Evolutionary conservation across 164 flowering plant species (phyloP), one percentile per base, ranked within the genome.

Genomic region (Kingdonia uniflora): DNA sequence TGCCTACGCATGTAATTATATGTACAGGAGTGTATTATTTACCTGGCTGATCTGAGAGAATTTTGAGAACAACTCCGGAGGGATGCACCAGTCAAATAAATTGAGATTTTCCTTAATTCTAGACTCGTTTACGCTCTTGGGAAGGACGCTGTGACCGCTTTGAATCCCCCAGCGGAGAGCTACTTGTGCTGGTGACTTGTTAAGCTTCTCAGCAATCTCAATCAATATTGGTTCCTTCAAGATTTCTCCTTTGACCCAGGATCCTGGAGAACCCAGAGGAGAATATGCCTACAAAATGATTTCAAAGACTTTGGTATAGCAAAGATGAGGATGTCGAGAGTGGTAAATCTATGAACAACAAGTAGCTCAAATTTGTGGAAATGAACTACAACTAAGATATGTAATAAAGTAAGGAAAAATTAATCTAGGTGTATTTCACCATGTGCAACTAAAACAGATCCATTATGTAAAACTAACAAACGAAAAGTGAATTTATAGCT

Each of bases 121-220:
- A 1, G 70, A 56, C 42, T 79, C 78, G 24, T 69, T 76, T 13
- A 67, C 73, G 17, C 91, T 83, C 65, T 81, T 86, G 1, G 91
- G 95, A 10, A 86, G 85, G 20, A 84, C 71, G 35, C 80, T 75
- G 26, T 82, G 87, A 14, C 88, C 88, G 12, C 72, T 74, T 54
- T 83, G 95, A 19, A 81, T 58, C 0, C 88, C 91, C 95, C 91
- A 86, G 0, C 84, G 81, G n/a, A 83, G 76, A 25, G 87, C 88
- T 16, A 80, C 81, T 57, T 86, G 95, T 39, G 81, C 88, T 1
- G 86, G 84, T 1, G 84, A 58, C 57, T 77, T 81, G 67, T 69
- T 67, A 16, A 83, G 77, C 49, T 80, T 75, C 44, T 67, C 65
- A 16, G 81, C 91, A 44, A 78, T 61, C 57, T 59, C 74, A n/a